Evolutionary conservation across 768 basidiomycete genomes (phyloP).

Genomic region (Serendipita vermifera): DNA sequence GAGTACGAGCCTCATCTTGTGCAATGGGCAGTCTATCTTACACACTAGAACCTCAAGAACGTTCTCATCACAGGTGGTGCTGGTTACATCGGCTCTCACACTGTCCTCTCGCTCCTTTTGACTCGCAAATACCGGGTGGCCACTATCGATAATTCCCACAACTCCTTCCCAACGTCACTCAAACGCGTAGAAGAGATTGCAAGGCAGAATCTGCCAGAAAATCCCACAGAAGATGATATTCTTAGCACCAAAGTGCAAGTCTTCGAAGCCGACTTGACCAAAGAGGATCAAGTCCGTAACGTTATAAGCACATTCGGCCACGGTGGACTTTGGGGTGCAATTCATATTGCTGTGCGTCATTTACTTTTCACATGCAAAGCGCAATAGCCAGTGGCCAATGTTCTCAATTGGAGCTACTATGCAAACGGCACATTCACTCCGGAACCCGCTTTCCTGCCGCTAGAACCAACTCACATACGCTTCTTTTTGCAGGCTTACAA

Average conservation of each 20-base stretch:
- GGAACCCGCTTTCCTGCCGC: too few species aligned
- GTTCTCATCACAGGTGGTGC: slow-evolving; percentile 70
- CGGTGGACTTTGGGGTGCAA: slow-evolving; percentile 90
- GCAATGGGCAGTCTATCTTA: too few species aligned
- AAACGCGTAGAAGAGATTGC: slow-evolving; percentile 70
- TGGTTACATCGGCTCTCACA: slow-evolving; percentile 92
- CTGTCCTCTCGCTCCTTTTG: slow-evolving; percentile 73
- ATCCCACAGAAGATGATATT: slow-evolving; percentile 53
- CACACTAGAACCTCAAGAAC: slow-evolving; percentile 36
- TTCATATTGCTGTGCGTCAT: slow-evolving; percentile 78
- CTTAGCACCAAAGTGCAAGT: slow-evolving; percentile 62
- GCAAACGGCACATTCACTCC: too few species aligned
- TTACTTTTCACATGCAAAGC: too few species aligned
- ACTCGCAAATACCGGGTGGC: slow-evolving; percentile 86
- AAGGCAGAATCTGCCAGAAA: slow-evolving; percentile 49
- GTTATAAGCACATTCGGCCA: slow-evolving; percentile 79
- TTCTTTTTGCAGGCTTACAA: slow-evolving; percentile 63
- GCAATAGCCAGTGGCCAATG: too few species aligned
- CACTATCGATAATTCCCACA: slow-evolving; percentile 90
- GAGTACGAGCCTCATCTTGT: too few species aligned
- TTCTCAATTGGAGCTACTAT: too few species aligned
- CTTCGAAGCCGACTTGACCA: slow-evolving; percentile 60
- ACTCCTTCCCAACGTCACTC: slow-evolving; percentile 68
- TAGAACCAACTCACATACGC: too few species aligned
- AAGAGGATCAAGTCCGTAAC: slow-evolving; percentile 50